Conservation (phyloP, 1,284 basidiomycete genomes). For the Cutaneotrichosporon sp. region DNA sequence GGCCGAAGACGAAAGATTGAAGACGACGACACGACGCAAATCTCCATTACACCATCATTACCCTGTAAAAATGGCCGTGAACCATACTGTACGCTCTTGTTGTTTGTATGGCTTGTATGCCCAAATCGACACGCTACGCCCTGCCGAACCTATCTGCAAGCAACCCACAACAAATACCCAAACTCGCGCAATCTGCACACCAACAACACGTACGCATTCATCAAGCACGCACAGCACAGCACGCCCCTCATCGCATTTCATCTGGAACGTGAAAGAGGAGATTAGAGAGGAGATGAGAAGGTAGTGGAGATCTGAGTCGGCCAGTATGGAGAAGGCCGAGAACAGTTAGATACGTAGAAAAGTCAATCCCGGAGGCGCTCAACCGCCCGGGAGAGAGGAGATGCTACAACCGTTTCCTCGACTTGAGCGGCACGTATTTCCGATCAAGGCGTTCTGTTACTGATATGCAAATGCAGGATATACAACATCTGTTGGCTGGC, state of each 20-base stretch:
- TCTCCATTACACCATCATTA: background rate
- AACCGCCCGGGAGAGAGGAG: conserved; percentile 13
- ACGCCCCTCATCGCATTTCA: background rate
- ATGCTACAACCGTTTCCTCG: conserved; percentile 13
- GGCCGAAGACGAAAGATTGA: background rate
- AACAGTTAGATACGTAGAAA: background rate
- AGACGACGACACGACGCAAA: background rate
- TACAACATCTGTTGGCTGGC: no score
- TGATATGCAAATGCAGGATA: no score
- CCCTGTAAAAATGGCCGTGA: background rate
- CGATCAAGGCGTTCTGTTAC: no score
- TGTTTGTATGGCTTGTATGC: conserved; percentile 13
- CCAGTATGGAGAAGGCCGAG: background rate
- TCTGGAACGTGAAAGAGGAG: background rate
- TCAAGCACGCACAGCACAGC: conserved; percentile 5
- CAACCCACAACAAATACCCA: background rate
- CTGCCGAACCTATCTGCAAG: background rate
- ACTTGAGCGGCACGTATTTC: no score
- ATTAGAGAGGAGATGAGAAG: conserved; percentile 3
- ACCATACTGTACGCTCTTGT: conserved; percentile 10
- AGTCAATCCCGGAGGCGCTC: conserved; percentile 8
- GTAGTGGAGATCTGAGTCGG: background rate
- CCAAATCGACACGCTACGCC: background rate
- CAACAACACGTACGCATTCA: background rate
- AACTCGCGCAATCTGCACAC: background rate